Conservation (phyloP, 176 grass and related monocot species). For the Aegilops umbellulata region DNA sequence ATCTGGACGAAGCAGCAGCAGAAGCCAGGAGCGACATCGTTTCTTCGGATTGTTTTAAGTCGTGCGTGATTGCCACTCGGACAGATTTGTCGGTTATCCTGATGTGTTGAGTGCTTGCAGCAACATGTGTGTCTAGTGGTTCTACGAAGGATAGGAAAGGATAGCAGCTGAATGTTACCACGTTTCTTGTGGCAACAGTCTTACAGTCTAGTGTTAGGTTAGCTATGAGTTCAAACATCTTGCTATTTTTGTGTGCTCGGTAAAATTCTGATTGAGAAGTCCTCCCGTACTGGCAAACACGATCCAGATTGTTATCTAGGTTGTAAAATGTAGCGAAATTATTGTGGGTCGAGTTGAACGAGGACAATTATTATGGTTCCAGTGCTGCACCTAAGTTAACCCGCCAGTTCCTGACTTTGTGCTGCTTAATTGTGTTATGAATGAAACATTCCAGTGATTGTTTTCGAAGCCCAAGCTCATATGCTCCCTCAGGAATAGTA, state of each 20-base stretch:
- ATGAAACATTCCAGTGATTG: background rate
- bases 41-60: constrained; percentile 61
- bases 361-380: background rate
- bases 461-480: too few relatives aligned
- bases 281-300: background rate
- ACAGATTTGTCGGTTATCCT: background rate
- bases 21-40: constrained; percentile 29
- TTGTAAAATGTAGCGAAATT: background rate
- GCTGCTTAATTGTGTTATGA: background rate
- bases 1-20: constrained; percentile 43
- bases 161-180: constrained; percentile 26
- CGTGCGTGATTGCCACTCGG: background rate
- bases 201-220: constrained; percentile 21
- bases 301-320: background rate
- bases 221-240: background rate
- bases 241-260: constrained; percentile 16
- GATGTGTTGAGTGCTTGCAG: constrained; percentile 9
- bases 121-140: background rate
- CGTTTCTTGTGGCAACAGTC: constrained; percentile 27
- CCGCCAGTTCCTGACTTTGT: background rate
- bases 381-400: constrained; percentile 3
- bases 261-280: background rate
- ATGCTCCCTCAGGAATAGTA: too few relatives aligned
- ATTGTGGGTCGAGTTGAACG: background rate
- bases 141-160: constrained; percentile 13